Evolutionary conservation across 768 basidiomycete genomes (phyloP), one percentile per base, ranked within the genome.

Genomic region (Sporobolomyces pararoseus): DNA sequence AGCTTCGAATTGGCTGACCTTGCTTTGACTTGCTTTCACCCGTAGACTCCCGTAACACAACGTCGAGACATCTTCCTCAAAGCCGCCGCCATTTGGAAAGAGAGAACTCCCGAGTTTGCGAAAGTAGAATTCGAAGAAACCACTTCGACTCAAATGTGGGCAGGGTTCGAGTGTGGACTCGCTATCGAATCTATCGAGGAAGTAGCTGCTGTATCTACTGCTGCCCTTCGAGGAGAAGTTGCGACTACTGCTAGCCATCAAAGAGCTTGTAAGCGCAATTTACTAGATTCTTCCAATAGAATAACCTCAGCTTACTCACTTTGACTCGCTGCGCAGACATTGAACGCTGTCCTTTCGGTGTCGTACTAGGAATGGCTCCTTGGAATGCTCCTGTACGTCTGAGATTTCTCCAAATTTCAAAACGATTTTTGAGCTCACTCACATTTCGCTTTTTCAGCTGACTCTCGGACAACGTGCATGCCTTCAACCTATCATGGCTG

Each of bases 401-500:
- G n/a, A n/a, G n/a, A n/a, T n/a, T n/a, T n/a, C n/a, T n/a, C n/a
- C n/a, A n/a, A n/a, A n/a, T n/a, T n/a, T n/a, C n/a, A n/a, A n/a
- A n/a, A n/a, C n/a, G n/a, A n/a, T n/a, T n/a, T n/a, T n/a, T n/a
- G n/a, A n/a, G n/a, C n/a, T n/a, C n/a, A n/a, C n/a, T n/a, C n/a
- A n/a, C n/a, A n/a, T n/a, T n/a, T n/a, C n/a, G n/a, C n/a, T n/a
- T n/a, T n/a, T n/a, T n/a, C n/a, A 75, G 44, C 62, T 74, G 49
- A 75, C 71, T 7, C 76, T 80, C 29, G 68, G 73, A 10, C 71
- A 78, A 44, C 73, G 80, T 27, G 68, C 78, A 0, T 74, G 76
- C 52, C 68, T 79, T 2, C 78, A 79, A 62, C 80, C 82, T 23
- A 72, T 82, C 37, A 79, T 80, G 63, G 79, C 79, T 27, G 82